phyloP scores from a whole-genome alignment of 176 grass and related monocot species.

The Triticum turgidum region DNA sequence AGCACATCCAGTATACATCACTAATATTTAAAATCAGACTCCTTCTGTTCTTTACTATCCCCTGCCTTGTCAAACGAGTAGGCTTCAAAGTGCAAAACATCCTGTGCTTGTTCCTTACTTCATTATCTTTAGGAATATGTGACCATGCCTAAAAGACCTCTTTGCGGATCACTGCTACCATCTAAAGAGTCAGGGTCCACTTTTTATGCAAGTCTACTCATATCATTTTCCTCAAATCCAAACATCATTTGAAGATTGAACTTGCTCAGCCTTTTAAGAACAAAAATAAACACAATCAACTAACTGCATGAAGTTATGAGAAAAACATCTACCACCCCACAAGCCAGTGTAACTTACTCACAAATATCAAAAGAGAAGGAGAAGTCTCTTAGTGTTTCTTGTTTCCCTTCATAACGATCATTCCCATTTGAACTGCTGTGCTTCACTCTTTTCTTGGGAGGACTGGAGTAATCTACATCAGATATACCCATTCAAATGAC shows the following conservation, averaged over 20 bases:
- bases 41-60: slow-evolving; percentile 4
- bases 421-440: neutral
- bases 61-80: slow-evolving; percentile 19
- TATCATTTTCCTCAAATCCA: slow-evolving; percentile 43
- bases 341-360: neutral
- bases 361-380: neutral
- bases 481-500: slow-evolving; percentile 70
- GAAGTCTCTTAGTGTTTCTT: neutral
- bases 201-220: slow-evolving; percentile 28
- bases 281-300: neutral
- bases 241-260: slow-evolving; percentile 56
- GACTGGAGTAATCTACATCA: slow-evolving; percentile 71
- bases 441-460: slow-evolving; percentile 32
- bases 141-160: slow-evolving; percentile 25
- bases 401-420: neutral
- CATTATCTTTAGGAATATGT: slow-evolving; percentile 25
- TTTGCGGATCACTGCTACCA: slow-evolving; percentile 39
- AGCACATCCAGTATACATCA: neutral
- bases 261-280: neutral
- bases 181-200: slow-evolving; percentile 10
- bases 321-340: neutral
- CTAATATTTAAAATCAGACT: neutral
- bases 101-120: slow-evolving; percentile 33
- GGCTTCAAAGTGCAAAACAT: slow-evolving; percentile 38
- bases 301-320: neutral